A percentile compares a stretch with the other conserved stretches of the same genome.
These are phyloP conservation scores for Boletus barrowsii DNA, from an alignment of 768 basidiomycete genomes.

Conservation along the genomic window DNA sequence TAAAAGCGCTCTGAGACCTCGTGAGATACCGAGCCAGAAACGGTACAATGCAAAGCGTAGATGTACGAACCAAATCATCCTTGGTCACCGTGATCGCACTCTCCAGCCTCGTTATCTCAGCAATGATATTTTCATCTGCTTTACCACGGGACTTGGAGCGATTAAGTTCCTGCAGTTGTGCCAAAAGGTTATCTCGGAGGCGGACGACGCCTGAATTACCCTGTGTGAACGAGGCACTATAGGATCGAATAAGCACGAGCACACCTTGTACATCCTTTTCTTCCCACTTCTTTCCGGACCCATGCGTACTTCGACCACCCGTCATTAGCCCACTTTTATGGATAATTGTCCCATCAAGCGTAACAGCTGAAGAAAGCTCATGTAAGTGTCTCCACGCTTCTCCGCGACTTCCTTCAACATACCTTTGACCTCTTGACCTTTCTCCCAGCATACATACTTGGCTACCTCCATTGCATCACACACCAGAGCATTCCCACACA, in stretches of 20 bases:
- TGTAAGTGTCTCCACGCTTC: neutral
- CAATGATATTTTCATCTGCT: slow-evolving; percentile 74
- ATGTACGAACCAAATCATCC: slow-evolving; percentile 73
- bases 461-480: slow-evolving; percentile 97
- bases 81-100: slow-evolving; percentile 67
- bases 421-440: slow-evolving; percentile 97
- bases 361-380: slow-evolving; percentile 63
- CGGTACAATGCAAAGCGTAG: neutral
- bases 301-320: slow-evolving; percentile 81
- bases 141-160: slow-evolving; percentile 83
- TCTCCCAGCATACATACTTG: slow-evolving; percentile 86
- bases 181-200: slow-evolving; percentile 64
- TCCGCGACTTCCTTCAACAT: slow-evolving; percentile 45
- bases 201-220: slow-evolving; percentile 45
- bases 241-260: slow-evolving; percentile 18
- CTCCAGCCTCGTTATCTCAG: slow-evolving; percentile 77
- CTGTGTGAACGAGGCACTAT: slow-evolving; percentile 11
- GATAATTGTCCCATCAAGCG: slow-evolving; percentile 93
- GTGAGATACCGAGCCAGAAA: neutral
- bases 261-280: slow-evolving; percentile 89
- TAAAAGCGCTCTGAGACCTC: slow-evolving; percentile 62
- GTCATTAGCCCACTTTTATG: slow-evolving; percentile 98
- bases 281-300: slow-evolving; percentile 85
- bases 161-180: slow-evolving; percentile 77
- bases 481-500: slow-evolving; percentile 91